Evolutionary conservation across 768 basidiomycete genomes (phyloP), one percentile per base, ranked within the genome.

Genomic region (Suillus alpinus): DNA sequence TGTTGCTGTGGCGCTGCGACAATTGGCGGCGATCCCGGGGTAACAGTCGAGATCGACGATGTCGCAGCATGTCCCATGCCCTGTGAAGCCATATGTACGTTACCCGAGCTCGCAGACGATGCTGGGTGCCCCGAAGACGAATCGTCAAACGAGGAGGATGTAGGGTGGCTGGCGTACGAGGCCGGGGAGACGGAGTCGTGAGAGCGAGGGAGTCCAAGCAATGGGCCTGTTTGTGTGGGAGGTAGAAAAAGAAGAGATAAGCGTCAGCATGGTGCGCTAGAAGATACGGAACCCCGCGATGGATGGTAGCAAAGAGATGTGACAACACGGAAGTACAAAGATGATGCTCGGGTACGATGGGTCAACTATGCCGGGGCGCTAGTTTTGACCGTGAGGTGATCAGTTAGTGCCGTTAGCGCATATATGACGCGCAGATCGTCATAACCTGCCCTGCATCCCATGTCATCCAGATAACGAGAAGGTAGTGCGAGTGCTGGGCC

Each of bases 1-100:
- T 56, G 53, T 18, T 60, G 57, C 34, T 69, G 67, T 39, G 65
- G 67, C 6, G 47, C 37, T 18, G 52, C 57, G 36, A 16, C 44
- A 0, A 29, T 16, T 16, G 58, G 51, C 4, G 58, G 52, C 26
- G 58, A 59, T 2, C 51, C 58, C 14, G 59, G 58, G 16, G 65
- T 65, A 4, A 73, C 61, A 31, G 73, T 73, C 9, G 69, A 66
- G 13, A 70, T 2, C 12, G 72, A 73, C 26, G 64, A 34, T 3
- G 71, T 73, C 29, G 67, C 62, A 20, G 59, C 53, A 26, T 73
- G 72, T 3, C 62, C 10, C 2, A 43, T 0, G 2, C 56, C 44
- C 49, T 44, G 57, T 12, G 50, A 36, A 32, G 57, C 6, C 26
- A 53, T 29, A 20, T 18, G 44, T 0, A 23, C 18, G 14, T 20